Conservation (phyloP, 331 rosid genomes). For the Acacia concinna region DNA sequence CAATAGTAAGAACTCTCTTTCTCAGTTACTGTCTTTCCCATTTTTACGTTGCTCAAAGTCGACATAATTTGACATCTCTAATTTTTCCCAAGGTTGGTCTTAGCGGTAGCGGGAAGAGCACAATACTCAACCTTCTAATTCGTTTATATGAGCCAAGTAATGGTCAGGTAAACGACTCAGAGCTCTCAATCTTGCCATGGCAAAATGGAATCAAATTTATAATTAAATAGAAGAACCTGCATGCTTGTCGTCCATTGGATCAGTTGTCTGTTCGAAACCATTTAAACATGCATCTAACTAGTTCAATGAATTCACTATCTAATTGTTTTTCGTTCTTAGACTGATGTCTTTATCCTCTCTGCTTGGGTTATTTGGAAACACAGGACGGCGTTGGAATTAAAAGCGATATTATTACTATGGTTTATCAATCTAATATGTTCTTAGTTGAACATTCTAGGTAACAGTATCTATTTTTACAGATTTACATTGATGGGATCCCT, state of each 20-base stretch:
- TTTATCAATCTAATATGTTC: slow-evolving; percentile 5
- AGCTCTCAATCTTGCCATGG: neutral
- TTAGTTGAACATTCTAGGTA: neutral
- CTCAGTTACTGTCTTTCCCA: slow-evolving; percentile 3
- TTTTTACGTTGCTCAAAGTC: slow-evolving; percentile 21
- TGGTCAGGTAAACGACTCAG: slow-evolving; percentile 61
- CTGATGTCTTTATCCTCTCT: neutral
- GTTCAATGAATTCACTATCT: slow-evolving; percentile 2
- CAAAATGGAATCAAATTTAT: neutral
- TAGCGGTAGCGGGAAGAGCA: slow-evolving; percentile 87
- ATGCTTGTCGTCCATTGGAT: neutral
- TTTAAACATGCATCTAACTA: neutral
- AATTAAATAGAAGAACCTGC: neutral
- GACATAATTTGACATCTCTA: slow-evolving; percentile 17
- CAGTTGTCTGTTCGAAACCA: slow-evolving; percentile 5
- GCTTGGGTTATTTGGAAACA: neutral
- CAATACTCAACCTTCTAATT: slow-evolving; percentile 73
- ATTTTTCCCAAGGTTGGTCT: slow-evolving; percentile 62
- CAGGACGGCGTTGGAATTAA: neutral
- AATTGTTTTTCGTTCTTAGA: neutral
- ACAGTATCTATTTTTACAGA: slow-evolving; percentile 45
- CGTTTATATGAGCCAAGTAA: slow-evolving; percentile 69
- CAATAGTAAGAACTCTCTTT: slow-evolving; percentile 58
- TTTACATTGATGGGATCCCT: slow-evolving; percentile 61
- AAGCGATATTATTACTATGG: neutral